phyloP scores from a whole-genome alignment of 1,284 basidiomycete species.

The Sporisorium reilianum region DNA sequence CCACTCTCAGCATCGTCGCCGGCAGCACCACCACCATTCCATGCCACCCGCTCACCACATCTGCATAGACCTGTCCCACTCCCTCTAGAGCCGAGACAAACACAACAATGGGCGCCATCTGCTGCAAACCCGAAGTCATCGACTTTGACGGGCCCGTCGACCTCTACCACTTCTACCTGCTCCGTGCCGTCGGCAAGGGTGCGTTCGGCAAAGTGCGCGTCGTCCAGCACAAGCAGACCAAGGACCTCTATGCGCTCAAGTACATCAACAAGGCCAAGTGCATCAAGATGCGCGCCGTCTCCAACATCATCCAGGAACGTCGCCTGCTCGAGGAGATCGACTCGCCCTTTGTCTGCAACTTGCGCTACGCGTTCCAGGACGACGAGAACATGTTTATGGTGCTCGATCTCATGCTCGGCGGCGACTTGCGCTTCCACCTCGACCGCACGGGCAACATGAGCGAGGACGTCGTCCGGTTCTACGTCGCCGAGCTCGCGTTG shows the following conservation, averaged over 20 bases:
- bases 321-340: slow-evolving; percentile 78
- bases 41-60: neutral
- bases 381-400: slow-evolving; percentile 99
- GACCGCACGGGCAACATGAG: slow-evolving; percentile 81
- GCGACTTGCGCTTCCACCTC: slow-evolving; percentile 91
- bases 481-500: slow-evolving; percentile 86
- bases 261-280: slow-evolving; percentile 98
- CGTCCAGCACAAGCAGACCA: slow-evolving; percentile 96
- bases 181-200: slow-evolving; percentile 95
- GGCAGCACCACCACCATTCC: neutral
- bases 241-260: slow-evolving; percentile 89
- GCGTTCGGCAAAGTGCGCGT: slow-evolving; percentile 99
- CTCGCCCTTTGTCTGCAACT: slow-evolving; percentile 91
- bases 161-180: slow-evolving; percentile 94
- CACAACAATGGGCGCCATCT: slow-evolving; percentile 79
- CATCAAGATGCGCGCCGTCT: slow-evolving; percentile 96
- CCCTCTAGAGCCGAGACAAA: neutral
- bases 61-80: neutral
- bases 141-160: slow-evolving; percentile 98
- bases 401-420: slow-evolving; percentile 94
- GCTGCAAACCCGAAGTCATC: slow-evolving; percentile 87
- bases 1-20: neutral
- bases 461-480: slow-evolving; percentile 88
- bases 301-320: slow-evolving; percentile 89
- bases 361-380: slow-evolving; percentile 97